Evolutionary conservation across 495 filamentous ascomycete genomes (phyloP).

Genomic region (Aspergillus egyptiacus): DNA sequence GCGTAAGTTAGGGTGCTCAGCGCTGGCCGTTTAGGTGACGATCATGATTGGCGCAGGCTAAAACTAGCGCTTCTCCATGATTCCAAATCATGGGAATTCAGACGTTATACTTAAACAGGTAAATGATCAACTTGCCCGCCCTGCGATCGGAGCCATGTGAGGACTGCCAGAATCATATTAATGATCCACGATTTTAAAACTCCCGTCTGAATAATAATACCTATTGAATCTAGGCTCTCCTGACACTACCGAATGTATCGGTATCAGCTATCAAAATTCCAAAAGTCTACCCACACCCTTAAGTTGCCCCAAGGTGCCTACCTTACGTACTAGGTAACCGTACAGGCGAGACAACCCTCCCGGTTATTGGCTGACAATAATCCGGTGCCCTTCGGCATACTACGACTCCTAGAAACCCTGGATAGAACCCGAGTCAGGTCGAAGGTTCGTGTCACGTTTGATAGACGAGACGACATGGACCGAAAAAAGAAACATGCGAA

Average conservation of each 20-base stretch:
- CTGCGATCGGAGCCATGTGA: no score
- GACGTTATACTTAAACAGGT: constrained; percentile 12
- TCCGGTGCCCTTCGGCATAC: neutral
- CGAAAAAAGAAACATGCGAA: neutral
- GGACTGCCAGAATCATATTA: no score
- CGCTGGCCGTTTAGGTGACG: constrained; percentile 21
- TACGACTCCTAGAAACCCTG: neutral
- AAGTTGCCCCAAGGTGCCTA: no score
- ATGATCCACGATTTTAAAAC: no score
- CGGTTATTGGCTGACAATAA: neutral
- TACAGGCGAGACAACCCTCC: neutral
- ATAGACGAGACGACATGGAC: neutral
- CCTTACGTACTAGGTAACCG: neutral
- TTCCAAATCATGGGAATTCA: constrained; percentile 23
- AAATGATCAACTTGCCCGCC: constrained; percentile 21
- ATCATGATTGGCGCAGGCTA: constrained; percentile 21
- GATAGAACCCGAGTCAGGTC: constrained; percentile 3
- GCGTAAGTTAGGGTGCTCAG: no score
- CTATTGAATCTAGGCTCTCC: no score
- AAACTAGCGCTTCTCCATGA: constrained; percentile 14
- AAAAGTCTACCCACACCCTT: no score
- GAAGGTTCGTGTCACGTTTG: constrained; percentile 1
- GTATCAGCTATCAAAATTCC: no score
- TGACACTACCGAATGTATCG: no score
- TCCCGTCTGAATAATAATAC: no score